Percentiles rank a stretch among this genome's conserved stretches.
Conservation (phyloP, 176 grass and related monocot species). For the Oryza brachyantha region DNA sequence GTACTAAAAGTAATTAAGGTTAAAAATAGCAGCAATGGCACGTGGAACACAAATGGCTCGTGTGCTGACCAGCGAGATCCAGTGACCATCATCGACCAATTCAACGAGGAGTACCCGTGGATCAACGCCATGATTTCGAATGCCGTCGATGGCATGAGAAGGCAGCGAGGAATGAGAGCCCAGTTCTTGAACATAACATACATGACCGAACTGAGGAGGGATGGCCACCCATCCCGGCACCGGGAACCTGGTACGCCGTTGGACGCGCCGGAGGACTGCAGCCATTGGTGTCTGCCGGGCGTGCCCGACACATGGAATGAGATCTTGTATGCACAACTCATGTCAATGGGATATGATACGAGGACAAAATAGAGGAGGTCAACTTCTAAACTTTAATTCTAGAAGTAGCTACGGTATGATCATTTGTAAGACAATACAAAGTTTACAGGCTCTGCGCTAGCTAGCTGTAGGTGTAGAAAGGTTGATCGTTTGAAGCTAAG, state of each 20-base stretch:
- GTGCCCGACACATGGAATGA: conserved; percentile 83
- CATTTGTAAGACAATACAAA: too few species aligned
- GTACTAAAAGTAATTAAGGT: background rate
- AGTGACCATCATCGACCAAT: background rate
- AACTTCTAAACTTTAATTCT: too few species aligned
- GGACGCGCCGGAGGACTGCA: conserved; percentile 68
- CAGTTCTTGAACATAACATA: conserved; percentile 37
- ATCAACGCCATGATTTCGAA: conserved; percentile 29
- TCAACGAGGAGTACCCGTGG: conserved; percentile 22
- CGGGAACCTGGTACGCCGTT: conserved; percentile 29
- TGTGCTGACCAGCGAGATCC: conserved; percentile 13
- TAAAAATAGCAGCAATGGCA: conserved; percentile 34
- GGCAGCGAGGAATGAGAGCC: background rate
- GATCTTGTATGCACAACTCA: conserved; percentile 34
- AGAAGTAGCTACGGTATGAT: too few species aligned
- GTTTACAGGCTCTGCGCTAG: too few species aligned
- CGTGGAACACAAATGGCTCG: conserved; percentile 25
- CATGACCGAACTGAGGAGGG: conserved; percentile 42
- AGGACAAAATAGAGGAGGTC: background rate
- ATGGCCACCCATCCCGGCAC: conserved; percentile 35
- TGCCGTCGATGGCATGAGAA: background rate
- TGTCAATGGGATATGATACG: conserved; percentile 21
- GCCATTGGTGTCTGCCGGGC: conserved; percentile 88
- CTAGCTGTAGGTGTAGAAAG: too few species aligned
- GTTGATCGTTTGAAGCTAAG: too few species aligned